Base-by-base conservation (phyloP, 768 basidiomycete genomes). In the Chalciporus sphaerocephalus region DNA sequence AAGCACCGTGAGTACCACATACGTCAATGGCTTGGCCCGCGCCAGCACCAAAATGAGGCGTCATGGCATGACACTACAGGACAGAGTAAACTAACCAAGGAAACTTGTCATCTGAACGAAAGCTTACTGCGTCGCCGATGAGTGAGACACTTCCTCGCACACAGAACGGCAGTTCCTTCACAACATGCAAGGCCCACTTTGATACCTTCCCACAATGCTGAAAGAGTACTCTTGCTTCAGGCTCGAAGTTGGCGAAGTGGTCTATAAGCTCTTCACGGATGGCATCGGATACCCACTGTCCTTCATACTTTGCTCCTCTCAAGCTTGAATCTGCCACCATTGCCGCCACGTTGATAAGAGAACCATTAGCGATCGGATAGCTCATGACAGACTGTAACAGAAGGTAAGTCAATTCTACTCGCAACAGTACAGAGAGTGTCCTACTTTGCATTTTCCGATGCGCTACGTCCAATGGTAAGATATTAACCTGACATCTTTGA, bases 81-180 rank as follows among this genome's bases (percentile, higher is more conserved):
- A 9, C 15, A 21, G 7, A 0, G 25, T 25, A 16, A 11, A 18
- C 45, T 33, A 33, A 28, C 11, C 21, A 4, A 18, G 21, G 5
- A 18, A n/a, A 10, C 9, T 18, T 13, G 4, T 2, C 1, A 8
- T 20, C 3, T 5, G 42, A 25, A 15, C 13, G 44, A 25, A 15
- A 11, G 50, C 66, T 38, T 40, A 74, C 74, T 12, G 79, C 71
- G 52, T 81, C 80, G 8, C 78, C 79, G 3, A 74, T 57, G 6
- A 83, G 63, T 5, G 69, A 71, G 0, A 80, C 71, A 6, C 66
- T 59, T 13, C 68, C 67, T 15, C 55, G 59, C 3, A 69, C 67
- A 39, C 65, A 76, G 4, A 64, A 65, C 0, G 69, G 65, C 10
- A 80, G 58, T 7, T 67, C 66, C 12, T 65, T 66, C 23, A 79